Evolutionary conservation across 2,329 filamentous ascomycete species (phyloP).

Genomic region (Fusarium continuum): DNA sequence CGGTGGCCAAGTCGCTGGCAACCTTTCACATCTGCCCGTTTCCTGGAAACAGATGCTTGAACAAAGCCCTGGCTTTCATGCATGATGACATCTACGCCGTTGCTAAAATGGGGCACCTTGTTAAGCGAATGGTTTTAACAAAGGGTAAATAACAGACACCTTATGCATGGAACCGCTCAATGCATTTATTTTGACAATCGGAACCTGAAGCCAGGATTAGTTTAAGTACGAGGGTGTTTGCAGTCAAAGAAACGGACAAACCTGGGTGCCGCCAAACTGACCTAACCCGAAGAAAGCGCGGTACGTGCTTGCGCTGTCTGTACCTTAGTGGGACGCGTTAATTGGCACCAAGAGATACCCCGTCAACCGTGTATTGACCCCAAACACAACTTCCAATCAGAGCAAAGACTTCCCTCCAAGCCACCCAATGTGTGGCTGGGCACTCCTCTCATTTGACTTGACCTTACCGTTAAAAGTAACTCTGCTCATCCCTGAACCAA

Average conservation of each 20-base stretch:
- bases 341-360: conserved; percentile 21
- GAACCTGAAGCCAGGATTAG: not conserved
- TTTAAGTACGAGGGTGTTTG: conserved; percentile 1
- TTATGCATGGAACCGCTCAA: not conserved
- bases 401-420: conserved; percentile 5
- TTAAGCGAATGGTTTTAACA: not conserved
- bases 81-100: conserved; percentile 24
- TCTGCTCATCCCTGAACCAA: conserved; percentile 43
- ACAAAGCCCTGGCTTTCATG: conserved; percentile 27
- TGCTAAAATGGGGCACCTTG: not conserved
- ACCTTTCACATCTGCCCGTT: conserved; percentile 1
- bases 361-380: conserved; percentile 30
- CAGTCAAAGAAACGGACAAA: conserved; percentile 7
- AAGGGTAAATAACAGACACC: not conserved
- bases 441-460: conserved; percentile 17
- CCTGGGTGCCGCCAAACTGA: not conserved
- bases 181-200: not conserved
- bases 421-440: conserved; percentile 38
- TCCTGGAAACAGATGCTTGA: conserved; percentile 5
- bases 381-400: conserved; percentile 23
- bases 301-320: not conserved
- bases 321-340: conserved; percentile 32
- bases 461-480: conserved; percentile 29
- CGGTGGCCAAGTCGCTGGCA: not conserved
- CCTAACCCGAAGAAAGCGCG: not conserved